A percentile compares a stretch with the other conserved stretches of the same genome.
phyloP scores from a whole-genome alignment of 495 filamentous ascomycete species.

The Aspergillus carlsbadensis region DNA sequence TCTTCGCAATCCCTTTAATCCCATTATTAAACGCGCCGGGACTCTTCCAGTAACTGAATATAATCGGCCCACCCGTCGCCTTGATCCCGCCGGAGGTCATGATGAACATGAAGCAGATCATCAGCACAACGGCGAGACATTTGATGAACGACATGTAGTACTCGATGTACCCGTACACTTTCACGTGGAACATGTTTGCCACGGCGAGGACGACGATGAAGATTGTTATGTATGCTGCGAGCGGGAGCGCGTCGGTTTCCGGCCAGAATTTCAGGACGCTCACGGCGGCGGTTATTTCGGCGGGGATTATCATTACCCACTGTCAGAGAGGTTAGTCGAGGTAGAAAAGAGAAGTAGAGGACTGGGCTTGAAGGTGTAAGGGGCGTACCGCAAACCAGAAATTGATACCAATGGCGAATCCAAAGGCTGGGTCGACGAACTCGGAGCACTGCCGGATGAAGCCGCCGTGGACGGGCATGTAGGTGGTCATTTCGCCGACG shows the following conservation, averaged over 20 bases:
- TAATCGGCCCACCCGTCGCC: constrained; percentile 27
- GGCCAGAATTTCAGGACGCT: constrained; percentile 31
- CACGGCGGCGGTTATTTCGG: constrained; percentile 31
- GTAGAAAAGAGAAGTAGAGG: not conserved
- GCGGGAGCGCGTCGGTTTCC: constrained; percentile 21
- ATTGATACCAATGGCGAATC: constrained; percentile 32
- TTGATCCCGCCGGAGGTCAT: constrained; percentile 32
- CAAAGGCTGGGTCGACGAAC: constrained; percentile 30
- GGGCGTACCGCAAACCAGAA: constrained; percentile 31
- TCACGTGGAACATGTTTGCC: constrained; percentile 26
- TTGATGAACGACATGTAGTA: constrained; percentile 34
- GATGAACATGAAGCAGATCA: constrained; percentile 35
- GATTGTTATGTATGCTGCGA: constrained; percentile 31
- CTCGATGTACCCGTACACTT: constrained; percentile 28
- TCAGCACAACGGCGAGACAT: constrained; percentile 23
- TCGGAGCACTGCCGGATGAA: constrained; percentile 32
- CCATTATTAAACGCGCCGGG: constrained; percentile 33
- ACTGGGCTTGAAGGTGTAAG: not conserved
- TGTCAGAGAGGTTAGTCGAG: not conserved
- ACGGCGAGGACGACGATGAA: constrained; percentile 22
- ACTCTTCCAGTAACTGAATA: constrained; percentile 29
- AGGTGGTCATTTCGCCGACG: constrained; percentile 32
- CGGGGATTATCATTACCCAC: constrained; percentile 35
- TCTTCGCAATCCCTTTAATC: constrained; percentile 32
- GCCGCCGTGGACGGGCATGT: constrained; percentile 30